A percentile compares a stretch with the other conserved stretches of the same genome.
phyloP scores from a whole-genome alignment of 148 eudicot species.

The Nepenthes gracilis region DNA sequence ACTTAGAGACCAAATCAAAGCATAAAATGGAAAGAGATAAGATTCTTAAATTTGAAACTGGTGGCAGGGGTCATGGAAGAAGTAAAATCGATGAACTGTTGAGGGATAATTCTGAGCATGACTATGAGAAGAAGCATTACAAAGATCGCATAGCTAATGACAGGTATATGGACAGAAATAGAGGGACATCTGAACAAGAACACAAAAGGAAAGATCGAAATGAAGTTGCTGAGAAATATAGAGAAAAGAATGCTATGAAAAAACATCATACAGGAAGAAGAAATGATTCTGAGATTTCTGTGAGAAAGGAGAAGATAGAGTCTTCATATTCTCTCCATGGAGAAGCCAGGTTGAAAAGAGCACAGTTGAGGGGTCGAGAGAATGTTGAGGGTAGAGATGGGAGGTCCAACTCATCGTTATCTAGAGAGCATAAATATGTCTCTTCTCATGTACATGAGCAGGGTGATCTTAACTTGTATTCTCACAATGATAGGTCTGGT shows the following conservation, averaged over 20 bases:
- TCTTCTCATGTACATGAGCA: constrained; percentile 35
- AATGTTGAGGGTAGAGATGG: constrained; percentile 40
- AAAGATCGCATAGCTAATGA: constrained; percentile 20
- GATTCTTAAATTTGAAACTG: constrained; percentile 14
- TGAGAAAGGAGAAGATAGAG: constrained; percentile 35
- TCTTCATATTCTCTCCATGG: constrained; percentile 23
- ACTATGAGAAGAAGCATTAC: constrained; percentile 25
- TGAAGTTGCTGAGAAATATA: constrained; percentile 38
- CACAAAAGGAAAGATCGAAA: constrained; percentile 12
- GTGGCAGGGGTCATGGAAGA: constrained; percentile 24
- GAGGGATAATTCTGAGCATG: constrained; percentile 30
- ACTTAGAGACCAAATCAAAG: constrained; percentile 17
- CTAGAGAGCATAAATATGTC: constrained; percentile 40
- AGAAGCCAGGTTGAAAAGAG: constrained; percentile 46
- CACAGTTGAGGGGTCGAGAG: constrained; percentile 79
- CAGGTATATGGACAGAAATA: constrained; percentile 15
- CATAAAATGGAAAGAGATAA: constrained; percentile 4
- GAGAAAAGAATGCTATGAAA: constrained; percentile 25
- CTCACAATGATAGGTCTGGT: constrained; percentile 46
- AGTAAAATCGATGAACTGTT: constrained; percentile 26
- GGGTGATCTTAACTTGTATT: constrained; percentile 27
- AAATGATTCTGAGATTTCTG: constrained; percentile 26
- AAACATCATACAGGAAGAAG: constrained; percentile 42
- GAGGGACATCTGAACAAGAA: constrained; percentile 1
- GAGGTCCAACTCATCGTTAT: constrained; percentile 54